A percentile compares a stretch with the other conserved stretches of the same genome.
Evolutionary conservation across 202 grass and related monocot species (phyloP).

Genomic region (Saccharum hybrid): DNA sequence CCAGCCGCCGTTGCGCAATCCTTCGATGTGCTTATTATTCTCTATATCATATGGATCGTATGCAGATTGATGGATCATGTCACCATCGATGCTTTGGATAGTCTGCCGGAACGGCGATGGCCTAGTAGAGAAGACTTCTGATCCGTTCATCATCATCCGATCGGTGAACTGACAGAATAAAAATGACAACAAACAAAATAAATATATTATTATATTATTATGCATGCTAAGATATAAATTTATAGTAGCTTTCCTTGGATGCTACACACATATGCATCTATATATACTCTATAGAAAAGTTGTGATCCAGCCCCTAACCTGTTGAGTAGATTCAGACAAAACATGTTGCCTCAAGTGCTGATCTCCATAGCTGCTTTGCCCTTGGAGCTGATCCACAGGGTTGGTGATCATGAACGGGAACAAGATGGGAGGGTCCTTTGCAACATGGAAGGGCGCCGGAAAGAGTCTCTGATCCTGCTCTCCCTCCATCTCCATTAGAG

Average conservation of each 20-base stretch:
- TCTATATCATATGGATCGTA: conserved; percentile 46
- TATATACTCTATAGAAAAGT: background rate
- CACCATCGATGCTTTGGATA: conserved; percentile 52
- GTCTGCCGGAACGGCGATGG: conserved; percentile 38
- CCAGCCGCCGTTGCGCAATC: conserved; percentile 50
- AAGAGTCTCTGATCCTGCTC: conserved; percentile 63
- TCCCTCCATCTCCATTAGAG: conserved; percentile 67
- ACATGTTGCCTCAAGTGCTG: conserved; percentile 50
- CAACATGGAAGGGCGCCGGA: conserved; percentile 54
- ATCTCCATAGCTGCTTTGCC: conserved; percentile 45
- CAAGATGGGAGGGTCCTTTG: conserved; percentile 58
- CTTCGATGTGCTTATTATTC: conserved; percentile 1
- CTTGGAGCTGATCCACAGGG: conserved; percentile 50
- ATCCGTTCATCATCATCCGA: conserved; percentile 53
- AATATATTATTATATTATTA: no score
- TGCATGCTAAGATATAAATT: background rate
- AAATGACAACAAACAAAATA: background rate
- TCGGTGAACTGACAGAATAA: conserved; percentile 52
- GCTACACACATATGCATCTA: background rate
- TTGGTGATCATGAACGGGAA: conserved; percentile 71
- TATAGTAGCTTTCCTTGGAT: background rate
- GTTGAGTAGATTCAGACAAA: conserved; percentile 50
- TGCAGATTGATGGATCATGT: conserved; percentile 52
- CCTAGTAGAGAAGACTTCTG: conserved; percentile 39
- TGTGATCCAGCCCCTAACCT: conserved; percentile 49